These are phyloP conservation scores for Aspergillus phoenicis DNA, from an alignment of 2,329 filamentous ascomycete genomes.

Conservation along the genomic window DNA sequence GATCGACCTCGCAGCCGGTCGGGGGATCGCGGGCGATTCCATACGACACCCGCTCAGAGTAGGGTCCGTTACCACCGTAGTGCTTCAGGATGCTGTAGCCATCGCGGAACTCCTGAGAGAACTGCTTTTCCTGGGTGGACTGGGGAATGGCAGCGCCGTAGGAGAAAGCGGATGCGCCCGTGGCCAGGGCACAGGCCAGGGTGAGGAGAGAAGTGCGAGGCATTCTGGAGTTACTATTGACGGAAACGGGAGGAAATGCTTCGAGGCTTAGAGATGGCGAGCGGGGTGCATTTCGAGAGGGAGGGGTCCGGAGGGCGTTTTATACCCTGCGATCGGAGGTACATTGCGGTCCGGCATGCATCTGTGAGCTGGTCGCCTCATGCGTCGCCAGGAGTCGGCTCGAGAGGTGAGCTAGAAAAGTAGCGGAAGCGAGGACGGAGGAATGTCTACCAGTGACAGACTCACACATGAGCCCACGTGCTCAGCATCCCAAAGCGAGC, in stretches of 20 bases:
- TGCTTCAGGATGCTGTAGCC: constrained; percentile 27
- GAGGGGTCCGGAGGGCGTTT: not conserved
- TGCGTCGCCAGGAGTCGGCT: not conserved
- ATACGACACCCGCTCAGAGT: constrained; percentile 19
- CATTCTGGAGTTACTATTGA: not conserved
- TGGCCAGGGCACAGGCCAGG: not conserved
- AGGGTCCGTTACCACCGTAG: constrained; percentile 25
- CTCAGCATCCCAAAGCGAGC: constrained; percentile 2
- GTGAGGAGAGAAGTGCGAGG: not conserved
- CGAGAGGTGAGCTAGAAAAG: not conserved
- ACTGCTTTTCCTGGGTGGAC: constrained; percentile 8
- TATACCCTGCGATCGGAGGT: constrained; percentile 1
- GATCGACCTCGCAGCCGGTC: constrained; percentile 24
- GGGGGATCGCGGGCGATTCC: constrained; percentile 26
- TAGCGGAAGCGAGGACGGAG: not conserved
- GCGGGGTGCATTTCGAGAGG: not conserved
- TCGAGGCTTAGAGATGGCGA: not conserved
- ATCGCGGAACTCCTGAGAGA: constrained; percentile 20
- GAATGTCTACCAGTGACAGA: not conserved
- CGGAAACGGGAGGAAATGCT: not conserved
- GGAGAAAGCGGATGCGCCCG: constrained; percentile 3
- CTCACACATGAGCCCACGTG: not conserved
- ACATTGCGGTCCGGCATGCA: not conserved
- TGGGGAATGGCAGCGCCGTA: constrained; percentile 3
- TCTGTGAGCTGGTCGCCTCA: not conserved